Evolutionary conservation across 1,284 basidiomycete species (phyloP), one percentile per base, ranked within the genome.

Genomic region (Irpex sp.): DNA sequence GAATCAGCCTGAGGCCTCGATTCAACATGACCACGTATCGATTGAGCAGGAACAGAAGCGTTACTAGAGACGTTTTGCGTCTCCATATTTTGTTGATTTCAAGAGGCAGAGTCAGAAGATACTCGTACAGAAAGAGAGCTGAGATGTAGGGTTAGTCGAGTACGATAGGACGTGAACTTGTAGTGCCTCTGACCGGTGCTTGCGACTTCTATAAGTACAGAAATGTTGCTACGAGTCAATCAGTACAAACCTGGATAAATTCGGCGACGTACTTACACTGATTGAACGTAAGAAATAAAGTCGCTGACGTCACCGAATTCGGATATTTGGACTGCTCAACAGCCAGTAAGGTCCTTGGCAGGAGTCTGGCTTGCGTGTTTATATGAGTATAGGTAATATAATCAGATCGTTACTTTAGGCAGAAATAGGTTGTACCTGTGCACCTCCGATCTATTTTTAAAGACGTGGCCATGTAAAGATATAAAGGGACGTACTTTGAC

Each of bases 1-100:
- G 73, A 18, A 77, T 67, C 27, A 73, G 66, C 10, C 74, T 69
- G 13, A 71, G 45, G 4, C 75, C 66, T 20, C 74, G 72, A 68
- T 71, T 67, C 20, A 73, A 43, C 22, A 78, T 32, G 4, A 72
- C 74, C 60, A 70, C 73, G 43, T 76, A 79, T 64, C 65, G 65
- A 54, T 66, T 66, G 43, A 66, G 15, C 15, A 66, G 24, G 24
- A 66, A 66, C 9, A 56, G 43, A 9, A 66, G 6, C 13, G 65
- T 22, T 10, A 27, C 22, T 4, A 9, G n/a, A 27, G 24, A 54
- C n/a, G 11, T 22, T n/a, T 18, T 22, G 27, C 65, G 65, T 32
- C 9, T 7, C 65, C 65, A 66, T 27, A 66, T 54, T 22, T 20
- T 56, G 20, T 66, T 66, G n/a, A 66, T 56, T 38, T 66, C 65